Evolutionary conservation across 495 filamentous ascomycete genomes (phyloP).

Genomic region (Aspergillus ellipticus): DNA sequence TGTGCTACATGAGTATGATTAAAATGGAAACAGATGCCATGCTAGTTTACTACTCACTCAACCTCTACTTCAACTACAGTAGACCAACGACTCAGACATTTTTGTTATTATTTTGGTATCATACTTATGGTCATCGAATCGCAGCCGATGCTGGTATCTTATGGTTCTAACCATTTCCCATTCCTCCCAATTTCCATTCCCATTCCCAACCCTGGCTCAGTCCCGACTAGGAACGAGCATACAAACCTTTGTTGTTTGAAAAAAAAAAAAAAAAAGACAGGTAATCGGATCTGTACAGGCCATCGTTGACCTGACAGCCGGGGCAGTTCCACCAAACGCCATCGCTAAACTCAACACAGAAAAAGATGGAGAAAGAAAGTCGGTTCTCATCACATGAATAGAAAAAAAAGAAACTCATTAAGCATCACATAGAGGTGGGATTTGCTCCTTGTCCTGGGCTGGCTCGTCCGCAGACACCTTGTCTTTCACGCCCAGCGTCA

Average conservation of each 20-base stretch:
- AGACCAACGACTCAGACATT: too few relatives aligned
- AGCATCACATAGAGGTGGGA: conserved; percentile 13
- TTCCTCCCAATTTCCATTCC: not conserved
- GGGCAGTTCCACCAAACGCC: conserved; percentile 29
- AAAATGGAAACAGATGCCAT: too few relatives aligned
- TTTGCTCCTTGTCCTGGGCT: conserved; percentile 14
- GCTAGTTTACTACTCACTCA: too few relatives aligned
- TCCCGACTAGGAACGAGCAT: not conserved
- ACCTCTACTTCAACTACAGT: too few relatives aligned
- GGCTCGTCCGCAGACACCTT: conserved; percentile 17
- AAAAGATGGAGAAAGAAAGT: conserved; percentile 4
- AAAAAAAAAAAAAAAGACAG: not conserved
- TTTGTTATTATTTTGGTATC: not conserved
- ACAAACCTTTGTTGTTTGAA: not conserved
- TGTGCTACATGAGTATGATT: too few relatives aligned
- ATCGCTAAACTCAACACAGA: conserved; percentile 30
- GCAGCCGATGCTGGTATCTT: not conserved
- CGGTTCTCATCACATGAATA: conserved; percentile 2
- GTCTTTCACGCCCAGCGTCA: conserved; percentile 19
- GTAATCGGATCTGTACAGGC: too few relatives aligned
- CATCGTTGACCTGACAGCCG: not conserved
- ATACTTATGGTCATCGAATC: not conserved
- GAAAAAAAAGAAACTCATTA: conserved; percentile 21
- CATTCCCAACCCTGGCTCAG: not conserved
- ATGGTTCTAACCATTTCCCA: not conserved